Evolutionary conservation across 1,284 basidiomycete species (phyloP), one percentile per base, ranked within the genome.

Genomic region (Ustilago shanxiensis): DNA sequence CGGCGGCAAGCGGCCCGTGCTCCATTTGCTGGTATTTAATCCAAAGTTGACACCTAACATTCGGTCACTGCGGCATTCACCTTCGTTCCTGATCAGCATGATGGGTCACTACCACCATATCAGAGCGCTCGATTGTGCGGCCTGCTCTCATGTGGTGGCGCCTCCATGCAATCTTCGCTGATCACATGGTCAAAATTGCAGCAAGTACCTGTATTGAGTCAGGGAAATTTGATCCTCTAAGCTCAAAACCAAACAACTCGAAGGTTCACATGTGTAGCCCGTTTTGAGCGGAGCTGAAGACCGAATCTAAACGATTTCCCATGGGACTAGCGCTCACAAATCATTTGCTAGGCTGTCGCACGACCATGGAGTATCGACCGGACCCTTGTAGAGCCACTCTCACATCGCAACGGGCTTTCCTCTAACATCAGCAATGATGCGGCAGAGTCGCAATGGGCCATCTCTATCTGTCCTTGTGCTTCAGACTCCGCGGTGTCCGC

Each of bases 1-100:
- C 51, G 29, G 16, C 28, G 28, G n/a, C 13, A 33, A 31, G 14
- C n/a, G 51, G 51, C 31, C 51, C 51, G 51, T 53, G 51, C 51
- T 35, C 31, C 29, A 6, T 35, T 31, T 31, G n/a, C n/a, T n/a
- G n/a, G n/a, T n/a, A n/a, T n/a, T n/a, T n/a, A n/a, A n/a, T 37
- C 13, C 31, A 33, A 37, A 9, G 9, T 22, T 29, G 16, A 11
- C 51, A 22, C 20, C 18, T 53, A 16, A 44, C n/a, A 44, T 6
- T 7, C 16, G n/a, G 16, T 44, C 41, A 20, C 41, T 44, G 41
- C 41, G 41, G 41, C 41, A 44, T 20, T 14, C 20, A 7, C n/a
- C 41, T 7, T 16, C 18, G n/a, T 44, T 9, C 11, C n/a, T 1
- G 8, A 6, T 20, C 41, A 16, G 16, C 18, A 44, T 16, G 20